Percentiles rank a stretch among this genome's conserved stretches.
Evolutionary conservation across 768 basidiomycete genomes (phyloP).

Genomic region (Cystobasidium tubakii): DNA sequence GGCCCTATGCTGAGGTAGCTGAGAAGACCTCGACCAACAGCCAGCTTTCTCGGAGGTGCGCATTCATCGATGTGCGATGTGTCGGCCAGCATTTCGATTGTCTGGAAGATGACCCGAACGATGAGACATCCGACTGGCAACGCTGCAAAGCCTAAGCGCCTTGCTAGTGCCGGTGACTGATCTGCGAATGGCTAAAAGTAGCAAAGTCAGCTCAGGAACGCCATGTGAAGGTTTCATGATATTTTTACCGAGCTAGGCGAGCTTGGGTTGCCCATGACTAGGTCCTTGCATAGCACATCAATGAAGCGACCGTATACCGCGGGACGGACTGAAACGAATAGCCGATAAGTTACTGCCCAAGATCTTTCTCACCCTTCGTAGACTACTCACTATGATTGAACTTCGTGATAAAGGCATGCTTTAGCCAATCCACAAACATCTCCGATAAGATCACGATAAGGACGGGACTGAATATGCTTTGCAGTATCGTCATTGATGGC

Average conservation of each 20-base stretch:
- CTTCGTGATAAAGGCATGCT: constrained; percentile 98
- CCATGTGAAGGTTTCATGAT: too few species aligned
- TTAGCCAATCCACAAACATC: constrained; percentile 94
- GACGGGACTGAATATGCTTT: constrained; percentile 86
- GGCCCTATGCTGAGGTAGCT: constrained; percentile 23
- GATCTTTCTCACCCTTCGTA: not conserved
- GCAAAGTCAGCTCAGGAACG: not conserved
- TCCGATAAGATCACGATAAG: constrained; percentile 84
- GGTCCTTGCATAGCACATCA: constrained; percentile 88
- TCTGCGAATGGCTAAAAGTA: constrained; percentile 75
- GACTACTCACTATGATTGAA: constrained; percentile 69
- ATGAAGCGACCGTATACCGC: constrained; percentile 91
- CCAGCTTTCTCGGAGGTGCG: constrained; percentile 14
- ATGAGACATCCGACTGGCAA: constrained; percentile 79
- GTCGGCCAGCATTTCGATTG: constrained; percentile 50
- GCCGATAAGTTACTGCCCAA: not conserved
- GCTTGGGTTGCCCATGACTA: constrained; percentile 63
- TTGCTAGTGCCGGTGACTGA: constrained; percentile 87
- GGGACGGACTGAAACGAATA: constrained; percentile 57
- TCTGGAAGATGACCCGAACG: constrained; percentile 51
- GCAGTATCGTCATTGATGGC: constrained; percentile 47
- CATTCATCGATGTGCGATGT: constrained; percentile 44
- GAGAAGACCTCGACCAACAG: constrained; percentile 27
- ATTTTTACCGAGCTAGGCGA: not conserved
- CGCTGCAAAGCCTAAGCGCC: constrained; percentile 86